Percentiles rank a stretch among this genome's conserved stretches.
These are phyloP conservation scores for Penicillium turbatum DNA, from an alignment of 495 filamentous ascomycete genomes.

Conservation along the genomic window DNA sequence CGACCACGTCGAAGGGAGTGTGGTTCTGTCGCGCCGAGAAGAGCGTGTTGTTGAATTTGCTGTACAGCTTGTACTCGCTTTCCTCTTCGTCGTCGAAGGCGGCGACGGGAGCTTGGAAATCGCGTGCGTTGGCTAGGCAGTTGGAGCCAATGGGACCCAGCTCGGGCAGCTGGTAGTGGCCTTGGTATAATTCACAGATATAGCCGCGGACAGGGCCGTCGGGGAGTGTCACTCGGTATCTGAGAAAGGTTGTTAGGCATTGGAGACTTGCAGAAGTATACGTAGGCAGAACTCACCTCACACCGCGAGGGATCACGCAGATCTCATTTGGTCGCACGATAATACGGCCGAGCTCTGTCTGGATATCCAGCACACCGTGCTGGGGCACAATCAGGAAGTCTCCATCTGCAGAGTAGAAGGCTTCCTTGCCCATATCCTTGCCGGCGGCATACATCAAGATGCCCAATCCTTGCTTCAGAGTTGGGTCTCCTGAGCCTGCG, in stretches of 20 bases:
- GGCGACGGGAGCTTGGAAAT: slow-evolving; percentile 83
- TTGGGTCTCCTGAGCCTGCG: slow-evolving; percentile 79
- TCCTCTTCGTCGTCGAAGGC: slow-evolving; percentile 60
- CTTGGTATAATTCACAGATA: slow-evolving; percentile 81
- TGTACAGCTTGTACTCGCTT: slow-evolving; percentile 55
- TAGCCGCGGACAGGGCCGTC: slow-evolving; percentile 71
- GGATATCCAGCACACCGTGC: slow-evolving; percentile 78
- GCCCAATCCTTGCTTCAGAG: slow-evolving; percentile 73
- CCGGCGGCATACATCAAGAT: slow-evolving; percentile 81
- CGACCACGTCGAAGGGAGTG: slow-evolving; percentile 78
- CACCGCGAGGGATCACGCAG: slow-evolving; percentile 78
- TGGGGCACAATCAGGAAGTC: slow-evolving; percentile 84
- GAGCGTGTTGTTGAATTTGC: slow-evolving; percentile 76
- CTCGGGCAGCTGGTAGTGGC: slow-evolving; percentile 80
- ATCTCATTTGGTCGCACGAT: slow-evolving; percentile 89
- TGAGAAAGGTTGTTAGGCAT: slow-evolving; percentile 17
- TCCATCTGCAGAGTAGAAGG: slow-evolving; percentile 88
- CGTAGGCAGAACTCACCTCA: slow-evolving; percentile 37
- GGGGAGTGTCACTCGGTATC: slow-evolving; percentile 68
- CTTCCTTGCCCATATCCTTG: slow-evolving; percentile 70
- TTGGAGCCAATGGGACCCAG: slow-evolving; percentile 87
- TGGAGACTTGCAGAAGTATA: background rate
- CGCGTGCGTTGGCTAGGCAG: slow-evolving; percentile 79
- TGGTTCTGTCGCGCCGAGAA: slow-evolving; percentile 69
- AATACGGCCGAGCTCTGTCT: slow-evolving; percentile 77